These are phyloP conservation scores for Didymella lethalis DNA, from an alignment of 2,329 filamentous ascomycete species.

Conservation along the genomic window DNA sequence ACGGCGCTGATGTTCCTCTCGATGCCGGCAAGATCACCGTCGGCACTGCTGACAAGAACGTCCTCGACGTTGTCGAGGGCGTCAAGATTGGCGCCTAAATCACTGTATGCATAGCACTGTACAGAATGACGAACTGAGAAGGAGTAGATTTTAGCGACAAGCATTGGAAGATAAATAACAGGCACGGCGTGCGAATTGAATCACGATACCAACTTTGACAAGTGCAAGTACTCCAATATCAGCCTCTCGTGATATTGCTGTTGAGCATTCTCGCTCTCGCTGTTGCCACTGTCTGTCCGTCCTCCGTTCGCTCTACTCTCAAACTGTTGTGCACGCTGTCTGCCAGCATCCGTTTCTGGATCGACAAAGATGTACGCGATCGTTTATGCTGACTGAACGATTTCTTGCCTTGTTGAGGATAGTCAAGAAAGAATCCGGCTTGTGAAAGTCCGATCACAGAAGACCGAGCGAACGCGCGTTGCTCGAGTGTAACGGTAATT, in stretches of 20 bases:
- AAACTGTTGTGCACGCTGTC: background rate
- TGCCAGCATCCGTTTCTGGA: background rate
- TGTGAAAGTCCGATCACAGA: background rate
- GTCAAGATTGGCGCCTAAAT: constrained; percentile 4
- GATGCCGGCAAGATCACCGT: constrained; percentile 7
- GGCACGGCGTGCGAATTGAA: background rate
- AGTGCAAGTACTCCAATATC: background rate
- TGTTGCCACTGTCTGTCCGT: background rate
- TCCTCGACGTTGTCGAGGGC: constrained; percentile 4
- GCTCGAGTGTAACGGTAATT: background rate
- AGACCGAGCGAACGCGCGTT: background rate
- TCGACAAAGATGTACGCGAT: background rate
- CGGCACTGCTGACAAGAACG: constrained; percentile 11
- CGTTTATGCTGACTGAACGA: background rate
- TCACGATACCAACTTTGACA: background rate
- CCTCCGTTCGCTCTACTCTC: background rate
- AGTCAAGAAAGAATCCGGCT: background rate
- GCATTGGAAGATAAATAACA: background rate
- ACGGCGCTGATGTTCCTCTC: constrained; percentile 2
- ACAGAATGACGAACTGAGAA: background rate
- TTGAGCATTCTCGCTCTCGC: background rate
- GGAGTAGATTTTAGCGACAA: background rate
- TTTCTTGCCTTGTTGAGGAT: background rate
- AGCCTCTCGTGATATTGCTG: background rate
- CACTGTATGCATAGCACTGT: background rate